Evolutionary conservation across 495 filamentous ascomycete genomes (phyloP), one percentile per base, ranked within the genome.

Genomic region (Penicillium steckii): DNA sequence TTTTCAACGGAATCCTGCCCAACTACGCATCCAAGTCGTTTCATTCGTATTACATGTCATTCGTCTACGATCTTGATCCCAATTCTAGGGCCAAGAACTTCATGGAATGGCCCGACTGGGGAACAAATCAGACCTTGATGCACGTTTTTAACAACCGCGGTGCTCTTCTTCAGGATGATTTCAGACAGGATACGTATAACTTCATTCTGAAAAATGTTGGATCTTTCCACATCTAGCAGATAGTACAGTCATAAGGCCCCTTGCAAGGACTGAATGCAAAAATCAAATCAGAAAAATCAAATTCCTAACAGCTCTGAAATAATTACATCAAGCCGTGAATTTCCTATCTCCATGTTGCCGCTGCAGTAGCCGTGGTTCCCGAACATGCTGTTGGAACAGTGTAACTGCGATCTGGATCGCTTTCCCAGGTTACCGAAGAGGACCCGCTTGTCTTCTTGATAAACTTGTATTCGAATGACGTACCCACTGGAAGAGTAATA

Each of bases 21-120:
- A 81, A 87, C 68, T 80, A 84, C 45, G 84, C 83, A n/a, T 79
- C 79, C 43, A 61, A 54, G 26, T 69, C 79, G 23, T 79, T 85
- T 50, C 79, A 83, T 48, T 72, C 71, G 26, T 88, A 86, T 55
- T 89, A 86, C 45, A 59, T 85, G 52, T 81, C 77, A 29, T 90
- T 89, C 61, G 63, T 88, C 3, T 78, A 87, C 55, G 79, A 80
- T 18, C 66, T 80, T 43, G 80, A 90, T 56, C 85, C 86, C 4
- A 90, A 89, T 57, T 59, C 69, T 4, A 56, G 53, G 37, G 61
- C 69, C 12, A 44, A 68, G 47, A 23, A 61, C 50, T 69, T 63
- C 42, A 65, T 72, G 55, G 45, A 75, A 1, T 90, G 87, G 87
- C 87, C 86, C 30, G 68, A 81, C 61, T 90, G 84, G 74, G 70